These are phyloP conservation scores for Phytophthora citricola DNA, from an alignment of 352 stramenopile species.

Conservation along the genomic window DNA sequence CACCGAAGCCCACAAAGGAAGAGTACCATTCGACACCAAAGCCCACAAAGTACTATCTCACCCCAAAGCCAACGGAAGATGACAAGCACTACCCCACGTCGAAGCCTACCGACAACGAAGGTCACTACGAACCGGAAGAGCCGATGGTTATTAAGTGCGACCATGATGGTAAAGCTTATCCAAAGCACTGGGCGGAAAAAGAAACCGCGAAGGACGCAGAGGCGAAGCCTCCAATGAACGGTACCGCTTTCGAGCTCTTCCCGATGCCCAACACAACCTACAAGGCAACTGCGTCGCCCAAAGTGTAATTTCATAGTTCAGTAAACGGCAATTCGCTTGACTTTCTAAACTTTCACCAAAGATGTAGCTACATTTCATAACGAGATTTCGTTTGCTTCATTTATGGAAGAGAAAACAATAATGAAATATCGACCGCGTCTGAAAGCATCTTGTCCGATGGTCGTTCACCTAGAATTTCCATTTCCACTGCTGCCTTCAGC, in stretches of 20 bases:
- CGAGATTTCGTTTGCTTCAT: no score
- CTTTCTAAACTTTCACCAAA: no score
- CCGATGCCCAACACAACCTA: constrained; percentile 38
- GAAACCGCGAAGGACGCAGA: constrained; percentile 15
- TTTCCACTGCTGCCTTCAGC: neutral
- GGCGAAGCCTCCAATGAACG: constrained; percentile 29
- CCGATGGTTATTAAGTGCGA: constrained; percentile 15
- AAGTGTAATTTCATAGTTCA: neutral
- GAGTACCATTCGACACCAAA: constrained; percentile 24
- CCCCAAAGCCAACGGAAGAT: neutral
- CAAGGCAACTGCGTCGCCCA: constrained; percentile 19
- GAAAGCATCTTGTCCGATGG: neutral
- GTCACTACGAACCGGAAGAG: constrained; percentile 5
- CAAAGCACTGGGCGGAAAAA: constrained; percentile 2
- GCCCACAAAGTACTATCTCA: constrained; percentile 13
- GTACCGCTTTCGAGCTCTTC: constrained; percentile 12
- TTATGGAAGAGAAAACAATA: constrained; percentile 8
- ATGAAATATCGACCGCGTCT: constrained; percentile 18
- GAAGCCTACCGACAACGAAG: no score
- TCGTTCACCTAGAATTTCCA: neutral
- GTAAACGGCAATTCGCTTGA: no score
- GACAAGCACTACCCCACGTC: constrained; percentile 2
- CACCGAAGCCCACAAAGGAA: neutral
- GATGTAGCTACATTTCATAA: no score
- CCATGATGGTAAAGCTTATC: neutral